phyloP scores from a whole-genome alignment of 164 flowering plant species.

The Vitis rotundifolia region DNA sequence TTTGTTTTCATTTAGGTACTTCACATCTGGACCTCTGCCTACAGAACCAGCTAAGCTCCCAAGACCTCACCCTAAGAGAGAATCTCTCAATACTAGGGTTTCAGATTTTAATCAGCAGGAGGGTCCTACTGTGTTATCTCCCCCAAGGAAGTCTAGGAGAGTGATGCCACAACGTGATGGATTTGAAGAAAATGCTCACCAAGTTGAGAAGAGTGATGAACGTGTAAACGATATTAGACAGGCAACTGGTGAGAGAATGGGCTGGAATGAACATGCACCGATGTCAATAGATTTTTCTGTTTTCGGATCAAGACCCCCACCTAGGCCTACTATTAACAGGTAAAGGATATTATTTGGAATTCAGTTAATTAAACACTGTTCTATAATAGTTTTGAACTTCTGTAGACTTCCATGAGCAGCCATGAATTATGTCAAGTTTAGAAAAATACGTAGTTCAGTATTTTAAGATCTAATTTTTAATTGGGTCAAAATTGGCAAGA shows the following conservation, averaged over 20 bases:
- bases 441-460: too few relatives aligned
- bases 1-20: slow-evolving; percentile 57
- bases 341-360: slow-evolving; percentile 21
- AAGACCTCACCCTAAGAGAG: slow-evolving; percentile 82
- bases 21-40: slow-evolving; percentile 82
- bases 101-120: slow-evolving; percentile 55
- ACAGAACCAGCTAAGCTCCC: slow-evolving; percentile 85
- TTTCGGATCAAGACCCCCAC: slow-evolving; percentile 63
- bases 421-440: too few relatives aligned
- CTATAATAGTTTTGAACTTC: not conserved
- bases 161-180: slow-evolving; percentile 78
- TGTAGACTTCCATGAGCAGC: too few relatives aligned
- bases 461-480: too few relatives aligned
- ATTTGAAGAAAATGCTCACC: slow-evolving; percentile 41
- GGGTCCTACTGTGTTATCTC: slow-evolving; percentile 87
- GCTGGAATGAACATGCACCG: slow-evolving; percentile 60
- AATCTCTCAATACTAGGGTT: slow-evolving; percentile 44
- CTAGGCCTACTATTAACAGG: slow-evolving; percentile 92
- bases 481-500: too few relatives aligned
- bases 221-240: slow-evolving; percentile 42
- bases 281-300: slow-evolving; percentile 81
- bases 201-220: slow-evolving; percentile 44
- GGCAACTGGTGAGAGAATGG: slow-evolving; percentile 37
- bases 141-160: slow-evolving; percentile 84
- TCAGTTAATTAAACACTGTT: not conserved